Conservation (phyloP, 2,329 filamentous ascomycete genomes). For the Colletotrichum lini region DNA sequence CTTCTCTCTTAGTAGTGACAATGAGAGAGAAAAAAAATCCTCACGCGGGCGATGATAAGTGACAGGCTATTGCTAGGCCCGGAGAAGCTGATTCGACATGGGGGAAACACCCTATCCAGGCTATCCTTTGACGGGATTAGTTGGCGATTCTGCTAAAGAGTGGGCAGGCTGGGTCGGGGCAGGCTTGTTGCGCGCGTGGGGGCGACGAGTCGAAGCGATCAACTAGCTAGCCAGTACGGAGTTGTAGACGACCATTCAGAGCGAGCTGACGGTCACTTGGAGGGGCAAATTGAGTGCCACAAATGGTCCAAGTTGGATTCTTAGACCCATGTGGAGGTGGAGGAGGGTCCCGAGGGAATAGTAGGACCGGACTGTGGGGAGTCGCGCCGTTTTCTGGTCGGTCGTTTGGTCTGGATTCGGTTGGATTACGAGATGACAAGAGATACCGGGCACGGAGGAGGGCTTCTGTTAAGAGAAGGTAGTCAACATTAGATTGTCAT, state of each 20-base stretch:
- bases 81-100: slow-evolving; percentile 29
- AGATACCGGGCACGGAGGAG: background rate
- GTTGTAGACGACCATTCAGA: slow-evolving; percentile 23
- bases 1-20: background rate
- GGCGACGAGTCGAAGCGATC: slow-evolving; percentile 25
- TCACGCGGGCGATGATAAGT: slow-evolving; percentile 19
- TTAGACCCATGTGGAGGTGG: slow-evolving; percentile 24
- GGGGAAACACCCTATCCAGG: background rate
- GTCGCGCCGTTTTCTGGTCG: slow-evolving; percentile 21
- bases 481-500: no score
- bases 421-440: slow-evolving; percentile 1
- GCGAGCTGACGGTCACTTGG: background rate
- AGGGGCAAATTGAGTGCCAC: background rate
- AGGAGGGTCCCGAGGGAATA: slow-evolving; percentile 6
- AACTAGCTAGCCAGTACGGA: background rate
- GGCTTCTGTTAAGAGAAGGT: background rate
- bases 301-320: background rate
- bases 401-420: background rate
- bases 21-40: slow-evolving; percentile 22
- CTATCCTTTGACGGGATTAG: slow-evolving; percentile 22
- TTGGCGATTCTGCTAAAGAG: slow-evolving; percentile 26
- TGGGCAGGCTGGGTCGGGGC: slow-evolving; percentile 16
- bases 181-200: slow-evolving; percentile 8
- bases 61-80: background rate
- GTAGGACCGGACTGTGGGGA: slow-evolving; percentile 17